Percentiles rank a stretch among this genome's conserved stretches.
Conservation (phyloP, 495 filamentous ascomycete species). For the Penicillium mononematosum region DNA sequence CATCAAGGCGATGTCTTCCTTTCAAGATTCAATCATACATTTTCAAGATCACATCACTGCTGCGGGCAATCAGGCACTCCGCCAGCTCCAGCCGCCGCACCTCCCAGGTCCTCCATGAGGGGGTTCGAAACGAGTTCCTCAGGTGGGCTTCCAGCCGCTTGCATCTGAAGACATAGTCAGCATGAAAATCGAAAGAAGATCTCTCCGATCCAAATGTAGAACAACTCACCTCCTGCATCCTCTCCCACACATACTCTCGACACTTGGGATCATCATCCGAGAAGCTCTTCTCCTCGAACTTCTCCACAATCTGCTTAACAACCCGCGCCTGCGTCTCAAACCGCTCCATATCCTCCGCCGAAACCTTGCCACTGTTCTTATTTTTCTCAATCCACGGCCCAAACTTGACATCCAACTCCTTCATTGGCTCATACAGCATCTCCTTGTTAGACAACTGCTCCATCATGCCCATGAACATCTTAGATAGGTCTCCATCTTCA, state of each 20-base stretch:
- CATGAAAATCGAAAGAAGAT: neutral
- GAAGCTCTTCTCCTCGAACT: constrained; percentile 79
- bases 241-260: constrained; percentile 89
- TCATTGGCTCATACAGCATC: constrained; percentile 98
- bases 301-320: constrained; percentile 82
- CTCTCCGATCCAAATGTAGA: constrained; percentile 2
- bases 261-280: constrained; percentile 76
- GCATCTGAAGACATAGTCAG: constrained; percentile 63
- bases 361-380: constrained; percentile 54
- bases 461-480: constrained; percentile 96
- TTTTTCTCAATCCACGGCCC: constrained; percentile 85
- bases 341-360: constrained; percentile 67
- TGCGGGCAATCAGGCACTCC: constrained; percentile 43
- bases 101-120: constrained; percentile 38
- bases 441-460: constrained; percentile 97
- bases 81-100: constrained; percentile 23
- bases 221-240: constrained; percentile 86
- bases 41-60: constrained; percentile 29
- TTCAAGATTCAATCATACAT: constrained; percentile 2
- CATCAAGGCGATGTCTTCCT: constrained; percentile 4
- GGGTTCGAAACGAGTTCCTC: constrained; percentile 82
- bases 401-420: constrained; percentile 89
- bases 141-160: constrained; percentile 87
- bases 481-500: constrained; percentile 82
- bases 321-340: constrained; percentile 79